Evolutionary conservation across 148 eudicot genomes (phyloP), one percentile per base, ranked within the genome.

Genomic region (Rheum nobile): DNA sequence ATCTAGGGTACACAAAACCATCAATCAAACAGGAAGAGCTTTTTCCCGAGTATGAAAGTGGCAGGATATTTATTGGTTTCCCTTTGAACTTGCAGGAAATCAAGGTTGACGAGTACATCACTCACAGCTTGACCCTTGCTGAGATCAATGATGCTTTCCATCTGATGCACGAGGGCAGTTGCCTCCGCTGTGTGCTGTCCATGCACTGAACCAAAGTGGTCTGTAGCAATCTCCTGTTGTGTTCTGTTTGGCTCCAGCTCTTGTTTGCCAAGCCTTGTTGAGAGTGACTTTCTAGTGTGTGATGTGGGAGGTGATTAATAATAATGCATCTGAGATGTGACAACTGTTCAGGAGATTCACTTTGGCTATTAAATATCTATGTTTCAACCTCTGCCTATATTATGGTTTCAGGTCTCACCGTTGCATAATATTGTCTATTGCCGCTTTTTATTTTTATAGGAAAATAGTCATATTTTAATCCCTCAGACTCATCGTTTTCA

Each of bases 31-130:
- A 47, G 21, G 0, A 47, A 4, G 52, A 47, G 11, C 6, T n/a
- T n/a, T n/a, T n/a, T n/a, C n/a, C n/a, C n/a, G n/a, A 0, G 8
- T 38, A 38, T 4, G 6, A 38, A 38, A 38, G 0, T 47, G 52
- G 19, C 52, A 42, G 46, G 55, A 54, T 54, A 54, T 61, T 32
- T 14, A 65, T 31, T 2, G 39, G 38, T 32, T 65, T 32, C 21
- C 10, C n/a, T 65, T 65, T 17, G 39, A 65, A 31, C 10, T 32
- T 43, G 71, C 89, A 95, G 98, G 99, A 95, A 85, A 92, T 95
- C 85, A 95, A 95, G 91, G 93, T 95, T 37, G 99, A 95, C 28
- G 99, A 95, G 82, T 95, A 92, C 84, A 83, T 95, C 75, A 95
- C 99, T 54, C 97, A 95, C 84, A 87, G 75, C 76, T 44, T 90